phyloP scores from a whole-genome alignment of 2,329 filamentous ascomycete species.

The Exutisphaerella laricina region DNA sequence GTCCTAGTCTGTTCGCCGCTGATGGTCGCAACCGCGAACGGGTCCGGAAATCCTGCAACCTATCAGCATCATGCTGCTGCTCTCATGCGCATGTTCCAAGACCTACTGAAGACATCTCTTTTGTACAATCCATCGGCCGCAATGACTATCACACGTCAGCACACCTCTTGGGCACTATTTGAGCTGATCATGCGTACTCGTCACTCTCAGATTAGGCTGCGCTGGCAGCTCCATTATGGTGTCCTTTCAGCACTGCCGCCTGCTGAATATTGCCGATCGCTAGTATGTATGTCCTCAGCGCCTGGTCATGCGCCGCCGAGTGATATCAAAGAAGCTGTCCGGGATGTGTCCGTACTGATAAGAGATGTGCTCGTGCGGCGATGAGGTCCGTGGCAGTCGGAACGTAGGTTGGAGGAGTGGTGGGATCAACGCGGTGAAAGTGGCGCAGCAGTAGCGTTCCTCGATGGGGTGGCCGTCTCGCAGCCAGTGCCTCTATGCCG shows the following conservation, averaged over 20 bases:
- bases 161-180: background rate
- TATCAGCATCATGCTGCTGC: constrained; percentile 13
- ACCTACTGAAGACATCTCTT: constrained; percentile 96
- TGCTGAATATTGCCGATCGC: constrained; percentile 9
- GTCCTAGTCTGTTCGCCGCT: constrained; percentile 98
- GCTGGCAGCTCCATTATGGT: constrained; percentile 44
- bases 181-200: constrained; percentile 57
- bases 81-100: constrained; percentile 9
- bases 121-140: constrained; percentile 98
- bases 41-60: constrained; percentile 80
- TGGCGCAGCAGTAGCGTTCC: constrained; percentile 5
- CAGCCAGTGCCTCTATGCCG: constrained; percentile 1
- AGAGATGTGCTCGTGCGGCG: too few relatives aligned
- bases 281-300: constrained; percentile 10
- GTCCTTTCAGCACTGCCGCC: constrained; percentile 8
- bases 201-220: constrained; percentile 79
- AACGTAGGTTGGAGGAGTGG: too few relatives aligned
- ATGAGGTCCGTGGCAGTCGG: too few relatives aligned
- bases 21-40: constrained; percentile 94
- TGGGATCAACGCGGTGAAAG: constrained; percentile 3
- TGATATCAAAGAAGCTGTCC: background rate
- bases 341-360: background rate
- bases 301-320: constrained; percentile 3
- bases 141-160: constrained; percentile 63
- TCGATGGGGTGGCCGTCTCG: background rate